Evolutionary conservation across 805 yeast genomes (phyloP).

Genomic region (Zygoascus tannicola): DNA sequence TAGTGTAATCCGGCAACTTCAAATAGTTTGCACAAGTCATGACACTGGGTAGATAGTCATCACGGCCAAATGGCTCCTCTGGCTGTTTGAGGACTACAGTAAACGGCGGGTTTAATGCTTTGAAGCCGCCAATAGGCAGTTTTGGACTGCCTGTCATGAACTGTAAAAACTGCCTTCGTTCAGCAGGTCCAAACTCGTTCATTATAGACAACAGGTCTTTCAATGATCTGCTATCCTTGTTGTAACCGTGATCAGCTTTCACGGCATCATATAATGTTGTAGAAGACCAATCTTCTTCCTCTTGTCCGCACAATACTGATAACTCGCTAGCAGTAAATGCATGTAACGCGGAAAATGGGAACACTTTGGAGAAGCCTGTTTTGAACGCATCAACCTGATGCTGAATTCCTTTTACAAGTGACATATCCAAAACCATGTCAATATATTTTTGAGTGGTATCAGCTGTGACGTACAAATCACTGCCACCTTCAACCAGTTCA

Average conservation of each 20-base stretch:
- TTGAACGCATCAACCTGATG: conserved; percentile 60
- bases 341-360: conserved; percentile 64
- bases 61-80: conserved; percentile 60
- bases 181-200: conserved; percentile 41
- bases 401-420: conserved; percentile 53
- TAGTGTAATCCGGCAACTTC: conserved; percentile 76
- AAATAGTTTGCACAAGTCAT: conserved; percentile 97
- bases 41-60: conserved; percentile 87
- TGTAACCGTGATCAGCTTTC: conserved; percentile 86
- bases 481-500: conserved; percentile 52
- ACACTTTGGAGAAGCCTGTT: conserved; percentile 72
- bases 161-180: conserved; percentile 68
- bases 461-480: conserved; percentile 37
- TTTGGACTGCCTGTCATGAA: conserved; percentile 91
- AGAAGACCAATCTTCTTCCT: conserved; percentile 73
- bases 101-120: conserved; percentile 65
- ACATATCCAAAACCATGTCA: conserved; percentile 44
- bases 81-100: conserved; percentile 75
- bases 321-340: conserved; percentile 72
- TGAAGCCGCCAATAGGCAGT: conserved; percentile 90
- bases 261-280: conserved; percentile 48
- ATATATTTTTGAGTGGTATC: conserved; percentile 53
- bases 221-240: conserved; percentile 56
- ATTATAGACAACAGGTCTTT: conserved; percentile 53
- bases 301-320: conserved; percentile 60